These are phyloP conservation scores for Xylariales sp. DNA, from an alignment of 2,329 filamentous ascomycete species.

Conservation along the genomic window DNA sequence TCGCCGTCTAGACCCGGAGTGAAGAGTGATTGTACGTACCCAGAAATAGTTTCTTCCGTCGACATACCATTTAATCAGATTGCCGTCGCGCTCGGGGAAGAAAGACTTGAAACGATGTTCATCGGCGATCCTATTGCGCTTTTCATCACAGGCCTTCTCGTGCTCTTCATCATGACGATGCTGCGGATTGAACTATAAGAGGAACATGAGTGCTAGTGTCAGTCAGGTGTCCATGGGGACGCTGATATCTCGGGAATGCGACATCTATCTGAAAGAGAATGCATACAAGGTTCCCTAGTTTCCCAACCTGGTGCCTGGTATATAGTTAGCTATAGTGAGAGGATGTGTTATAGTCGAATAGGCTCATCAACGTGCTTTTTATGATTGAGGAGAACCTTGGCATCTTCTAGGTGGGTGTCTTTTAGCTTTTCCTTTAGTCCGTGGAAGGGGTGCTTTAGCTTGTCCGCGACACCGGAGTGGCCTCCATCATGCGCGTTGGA, in stretches of 20 bases:
- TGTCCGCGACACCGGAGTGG: conserved; percentile 55
- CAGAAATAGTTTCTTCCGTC: conserved; percentile 96
- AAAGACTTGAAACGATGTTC: conserved; percentile 89
- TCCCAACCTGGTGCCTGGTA: conserved; percentile 67
- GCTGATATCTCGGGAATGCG: not conserved
- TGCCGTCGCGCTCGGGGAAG: conserved; percentile 86
- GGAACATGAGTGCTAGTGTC: conserved; percentile 5
- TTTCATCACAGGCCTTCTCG: conserved; percentile 84
- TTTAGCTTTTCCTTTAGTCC: conserved; percentile 65
- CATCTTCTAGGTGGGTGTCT: conserved; percentile 65
- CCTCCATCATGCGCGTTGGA: conserved; percentile 37
- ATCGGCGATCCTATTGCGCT: conserved; percentile 77
- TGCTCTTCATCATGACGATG: conserved; percentile 96
- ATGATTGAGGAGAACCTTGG: conserved; percentile 67
- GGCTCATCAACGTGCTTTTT: conserved; percentile 61
- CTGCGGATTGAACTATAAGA: conserved; percentile 76
- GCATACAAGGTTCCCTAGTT: conserved; percentile 70
- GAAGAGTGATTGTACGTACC: conserved; percentile 52
- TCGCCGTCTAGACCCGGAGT: not conserved
- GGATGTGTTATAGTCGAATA: not conserved
- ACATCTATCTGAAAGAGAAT: not conserved
- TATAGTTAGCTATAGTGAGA: not conserved
- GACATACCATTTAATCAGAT: conserved; percentile 96
- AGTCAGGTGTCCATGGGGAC: conserved; percentile 20
- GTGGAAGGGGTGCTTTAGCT: conserved; percentile 62